Evolutionary conservation across 75 land plant genomes (phyloP).

Genomic region (Gnetum montanum): DNA sequence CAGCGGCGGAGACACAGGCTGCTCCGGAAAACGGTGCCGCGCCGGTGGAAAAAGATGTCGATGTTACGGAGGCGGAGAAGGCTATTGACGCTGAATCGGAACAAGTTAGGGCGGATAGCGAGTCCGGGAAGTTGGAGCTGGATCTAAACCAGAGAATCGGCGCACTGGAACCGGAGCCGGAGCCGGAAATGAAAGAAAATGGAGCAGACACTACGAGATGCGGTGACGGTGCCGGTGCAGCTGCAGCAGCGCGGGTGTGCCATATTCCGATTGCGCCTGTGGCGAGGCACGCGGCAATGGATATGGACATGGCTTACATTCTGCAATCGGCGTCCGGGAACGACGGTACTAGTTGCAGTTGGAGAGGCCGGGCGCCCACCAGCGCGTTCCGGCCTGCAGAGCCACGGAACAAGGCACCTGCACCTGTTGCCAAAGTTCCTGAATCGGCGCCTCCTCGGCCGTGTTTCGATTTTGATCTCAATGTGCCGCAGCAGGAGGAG

Average conservation of each 20-base stretch:
- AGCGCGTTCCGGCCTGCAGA: constrained; percentile 57
- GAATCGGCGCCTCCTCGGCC: constrained; percentile 14
- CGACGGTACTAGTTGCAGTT: constrained; percentile 16
- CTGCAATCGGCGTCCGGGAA: constrained; percentile 15
- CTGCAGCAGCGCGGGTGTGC: constrained; percentile 37
- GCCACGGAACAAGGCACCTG: too few relatives aligned
- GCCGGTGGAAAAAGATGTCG: neutral
- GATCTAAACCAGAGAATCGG: neutral
- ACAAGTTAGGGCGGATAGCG: neutral
- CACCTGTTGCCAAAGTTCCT: too few relatives aligned
- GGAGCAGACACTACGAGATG: neutral
- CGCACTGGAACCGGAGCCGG: neutral
- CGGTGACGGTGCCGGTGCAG: constrained; percentile 23
- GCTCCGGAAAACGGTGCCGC: neutral
- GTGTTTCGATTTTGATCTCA: constrained; percentile 33
- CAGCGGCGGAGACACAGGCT: neutral
- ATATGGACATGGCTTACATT: constrained; percentile 13
- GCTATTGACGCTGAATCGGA: neutral
- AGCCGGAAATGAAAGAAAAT: neutral
- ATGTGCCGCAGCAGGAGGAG: constrained; percentile 20
- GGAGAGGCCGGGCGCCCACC: constrained; percentile 58
- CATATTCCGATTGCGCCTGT: constrained; percentile 34
- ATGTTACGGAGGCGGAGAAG: constrained; percentile 1
- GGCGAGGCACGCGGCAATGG: constrained; percentile 33
- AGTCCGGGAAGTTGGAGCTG: neutral